Evolutionary conservation across 2,329 filamentous ascomycete genomes (phyloP), one percentile per base, ranked within the genome.

Genomic region (Diaporthe amygdali): DNA sequence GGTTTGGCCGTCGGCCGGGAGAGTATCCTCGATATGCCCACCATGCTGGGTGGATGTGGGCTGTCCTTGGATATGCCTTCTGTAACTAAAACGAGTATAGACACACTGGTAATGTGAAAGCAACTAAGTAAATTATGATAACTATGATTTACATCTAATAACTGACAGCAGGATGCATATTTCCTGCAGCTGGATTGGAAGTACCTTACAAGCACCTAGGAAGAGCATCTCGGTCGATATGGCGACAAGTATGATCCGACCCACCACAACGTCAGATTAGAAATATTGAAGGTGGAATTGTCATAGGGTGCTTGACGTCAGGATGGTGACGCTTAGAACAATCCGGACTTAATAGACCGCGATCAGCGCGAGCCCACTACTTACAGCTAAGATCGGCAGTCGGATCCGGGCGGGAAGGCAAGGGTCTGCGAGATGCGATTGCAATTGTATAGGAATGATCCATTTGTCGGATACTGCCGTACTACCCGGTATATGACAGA

Each of bases 1-100:
- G 87, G 86, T 75, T 88, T 89, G 71, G 85, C 86, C 63, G 82
- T 81, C n/a, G 86, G 83, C 52, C 81, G 79, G n/a, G 86, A 88
- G 3, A 88, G 77, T 10, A 88, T 79, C 22, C 85, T 82, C 69
- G 81, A 79, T 27, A 87, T 76, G 25, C 71, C 64, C 22, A 81
- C 77, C 84, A 86, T 86, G 51, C 20, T 76, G 59, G 49, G 51
- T 25, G 27, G 22, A 2, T 44, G 25, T 37, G 34, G 12, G 25
- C 30, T 39, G 37, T n/a, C 41, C 32, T 47, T 15, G 37, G 6
- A 17, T 17, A 32, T 20, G 2, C 14, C 22, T 30, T 66, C 17
- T 10, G 32, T 51, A 44, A 63, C 17, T 22, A 30, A 1, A 10
- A 7, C 14, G 6, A 8, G 30, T 30, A 30, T 25, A 46, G 34